Percentiles rank a stretch among this genome's conserved stretches.
These are phyloP conservation scores for Gossypium schwendimanii DNA, from an alignment of 441 rosid genomes.

Conservation along the genomic window DNA sequence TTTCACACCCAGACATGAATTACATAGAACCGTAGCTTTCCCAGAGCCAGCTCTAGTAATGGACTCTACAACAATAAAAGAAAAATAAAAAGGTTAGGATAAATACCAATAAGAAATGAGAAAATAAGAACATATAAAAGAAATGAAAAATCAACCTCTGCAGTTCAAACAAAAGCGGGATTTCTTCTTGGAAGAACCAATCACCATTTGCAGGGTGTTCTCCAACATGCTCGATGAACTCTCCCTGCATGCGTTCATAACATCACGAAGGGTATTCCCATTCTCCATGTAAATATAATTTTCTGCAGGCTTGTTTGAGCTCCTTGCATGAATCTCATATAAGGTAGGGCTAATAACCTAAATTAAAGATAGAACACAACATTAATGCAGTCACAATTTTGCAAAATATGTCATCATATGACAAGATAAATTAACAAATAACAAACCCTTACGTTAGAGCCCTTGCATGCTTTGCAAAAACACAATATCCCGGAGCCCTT, in stretches of 20 bases:
- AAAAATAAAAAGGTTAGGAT: background rate
- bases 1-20: constrained; percentile 36
- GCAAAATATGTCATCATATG: background rate
- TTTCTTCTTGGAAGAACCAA: constrained; percentile 46
- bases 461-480: constrained; percentile 63
- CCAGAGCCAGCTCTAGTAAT: constrained; percentile 23
- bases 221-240: constrained; percentile 54
- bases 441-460: constrained; percentile 39
- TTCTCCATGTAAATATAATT: constrained; percentile 66
- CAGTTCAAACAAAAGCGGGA: constrained; percentile 64
- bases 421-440: background rate
- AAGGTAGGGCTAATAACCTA: constrained; percentile 56
- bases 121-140: constrained; percentile 5
- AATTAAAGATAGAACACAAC: constrained; percentile 8
- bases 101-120: background rate
- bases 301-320: constrained; percentile 78
- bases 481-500: constrained; percentile 61
- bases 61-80: constrained; percentile 34
- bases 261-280: constrained; percentile 71
- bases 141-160: constrained; percentile 51
- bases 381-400: background rate
- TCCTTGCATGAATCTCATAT: constrained; percentile 75
- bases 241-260: constrained; percentile 65
- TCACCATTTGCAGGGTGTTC: constrained; percentile 38
- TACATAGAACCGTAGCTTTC: constrained; percentile 44